These are phyloP conservation scores for Colletotrichum falcatum DNA, from an alignment of 2,329 filamentous ascomycete species.

Conservation along the genomic window DNA sequence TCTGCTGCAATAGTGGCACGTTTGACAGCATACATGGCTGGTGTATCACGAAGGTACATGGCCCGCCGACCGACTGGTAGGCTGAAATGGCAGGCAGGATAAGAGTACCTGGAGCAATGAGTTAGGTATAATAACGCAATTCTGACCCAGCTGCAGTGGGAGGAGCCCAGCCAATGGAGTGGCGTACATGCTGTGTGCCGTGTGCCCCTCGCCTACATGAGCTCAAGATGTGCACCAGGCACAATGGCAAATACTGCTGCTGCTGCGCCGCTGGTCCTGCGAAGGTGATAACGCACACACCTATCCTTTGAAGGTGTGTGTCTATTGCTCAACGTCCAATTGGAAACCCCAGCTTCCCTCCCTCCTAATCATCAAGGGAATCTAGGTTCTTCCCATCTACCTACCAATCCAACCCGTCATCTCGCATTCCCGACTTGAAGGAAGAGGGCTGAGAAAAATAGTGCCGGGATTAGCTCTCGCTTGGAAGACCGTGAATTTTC, in stretches of 20 bases:
- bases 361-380: slow-evolving; percentile 16
- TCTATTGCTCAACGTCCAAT: slow-evolving; percentile 9
- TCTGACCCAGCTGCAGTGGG: background rate
- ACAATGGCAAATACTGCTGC: background rate
- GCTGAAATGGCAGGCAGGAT: background rate
- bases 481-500: slow-evolving; percentile 1
- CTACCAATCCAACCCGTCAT: slow-evolving; percentile 21
- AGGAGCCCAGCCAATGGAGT: slow-evolving; percentile 2
- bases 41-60: no score
- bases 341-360: background rate
- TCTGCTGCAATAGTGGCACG: slow-evolving; percentile 1
- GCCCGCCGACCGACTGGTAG: background rate
- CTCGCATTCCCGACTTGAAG: slow-evolving; percentile 15
- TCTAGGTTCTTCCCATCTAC: slow-evolving; percentile 5
- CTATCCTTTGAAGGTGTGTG: background rate
- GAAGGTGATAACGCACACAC: slow-evolving; percentile 10
- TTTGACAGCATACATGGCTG: background rate
- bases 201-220: slow-evolving; percentile 22
- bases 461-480: background rate
- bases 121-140: background rate
- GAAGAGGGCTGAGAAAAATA: background rate
- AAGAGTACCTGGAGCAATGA: background rate
- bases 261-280: background rate
- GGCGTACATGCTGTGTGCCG: slow-evolving; percentile 1
- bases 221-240: slow-evolving; percentile 4